A percentile compares a stretch with the other conserved stretches of the same genome.
These are phyloP conservation scores for Chamaecrista fasciculata DNA, from an alignment of 306 rosid genomes.

Conservation along the genomic window DNA sequence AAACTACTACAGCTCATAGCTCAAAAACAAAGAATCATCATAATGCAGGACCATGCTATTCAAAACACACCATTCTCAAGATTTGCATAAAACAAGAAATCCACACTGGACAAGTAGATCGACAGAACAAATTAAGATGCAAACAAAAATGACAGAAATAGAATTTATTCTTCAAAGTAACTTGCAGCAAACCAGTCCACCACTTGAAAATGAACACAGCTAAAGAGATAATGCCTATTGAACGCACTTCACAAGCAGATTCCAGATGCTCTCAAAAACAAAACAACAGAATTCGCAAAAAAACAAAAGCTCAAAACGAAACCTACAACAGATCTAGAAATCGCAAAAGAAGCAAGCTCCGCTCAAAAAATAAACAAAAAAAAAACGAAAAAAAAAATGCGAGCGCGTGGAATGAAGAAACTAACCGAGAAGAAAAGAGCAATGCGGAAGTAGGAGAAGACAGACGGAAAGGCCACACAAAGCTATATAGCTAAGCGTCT, in stretches of 20 bases:
- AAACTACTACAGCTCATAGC: not conserved
- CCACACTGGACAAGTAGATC: not conserved
- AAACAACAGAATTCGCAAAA: not conserved
- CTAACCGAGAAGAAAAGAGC: slow-evolving; percentile 28
- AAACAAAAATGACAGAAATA: not conserved
- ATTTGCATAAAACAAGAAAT: slow-evolving; percentile 4
- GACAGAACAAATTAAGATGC: not conserved
- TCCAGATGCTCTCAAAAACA: not conserved
- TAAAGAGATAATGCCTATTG: not conserved
- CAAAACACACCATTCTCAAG: not conserved
- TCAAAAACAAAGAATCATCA: not conserved
- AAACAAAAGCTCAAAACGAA: not conserved
- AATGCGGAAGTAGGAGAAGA: slow-evolving; percentile 21
- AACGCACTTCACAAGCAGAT: not conserved
- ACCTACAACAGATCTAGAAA: slow-evolving; percentile 43
- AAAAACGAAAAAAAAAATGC: not conserved
- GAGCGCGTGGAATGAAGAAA: not conserved
- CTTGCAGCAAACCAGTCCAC: not conserved
- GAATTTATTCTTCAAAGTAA: not conserved
- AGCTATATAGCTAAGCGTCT: not conserved
- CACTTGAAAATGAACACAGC: not conserved
- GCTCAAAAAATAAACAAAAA: not conserved
- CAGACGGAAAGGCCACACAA: not conserved
- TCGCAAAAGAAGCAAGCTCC: not conserved
- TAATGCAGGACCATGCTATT: not conserved